A percentile compares a stretch with the other conserved stretches of the same genome.
Evolutionary conservation across 352 stramenopile genomes (phyloP).

Genomic region (Globisporangium paroecandrum): DNA sequence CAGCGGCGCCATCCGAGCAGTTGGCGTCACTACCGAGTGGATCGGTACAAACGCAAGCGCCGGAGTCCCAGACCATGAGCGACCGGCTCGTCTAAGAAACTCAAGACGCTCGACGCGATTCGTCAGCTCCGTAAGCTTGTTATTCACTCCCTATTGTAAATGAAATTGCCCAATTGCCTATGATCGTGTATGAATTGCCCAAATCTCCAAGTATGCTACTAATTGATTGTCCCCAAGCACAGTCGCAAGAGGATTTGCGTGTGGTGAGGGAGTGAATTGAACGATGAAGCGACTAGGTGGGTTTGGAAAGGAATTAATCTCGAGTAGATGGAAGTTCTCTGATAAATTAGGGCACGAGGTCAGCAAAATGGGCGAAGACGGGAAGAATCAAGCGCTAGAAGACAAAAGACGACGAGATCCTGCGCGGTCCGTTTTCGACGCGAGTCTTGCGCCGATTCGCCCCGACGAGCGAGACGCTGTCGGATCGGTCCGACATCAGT

Average conservation of each 20-base stretch:
- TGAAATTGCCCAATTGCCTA: not conserved
- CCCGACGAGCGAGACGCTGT: slow-evolving; percentile 17
- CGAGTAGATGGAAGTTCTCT: not conserved
- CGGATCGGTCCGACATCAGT: not conserved
- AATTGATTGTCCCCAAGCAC: not conserved
- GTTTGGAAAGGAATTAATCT: not conserved
- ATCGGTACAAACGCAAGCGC: not conserved
- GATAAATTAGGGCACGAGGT: not conserved
- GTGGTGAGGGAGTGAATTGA: not conserved
- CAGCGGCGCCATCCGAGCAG: not conserved
- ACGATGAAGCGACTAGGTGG: not conserved
- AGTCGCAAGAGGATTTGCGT: not conserved
- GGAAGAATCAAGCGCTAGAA: slow-evolving; percentile 20
- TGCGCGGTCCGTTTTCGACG: slow-evolving; percentile 20
- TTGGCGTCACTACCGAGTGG: not conserved
- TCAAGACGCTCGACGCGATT: not conserved
- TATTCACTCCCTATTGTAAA: not conserved
- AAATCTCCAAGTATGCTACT: not conserved
- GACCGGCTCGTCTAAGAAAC: slow-evolving; percentile 14
- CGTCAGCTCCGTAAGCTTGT: not conserved
- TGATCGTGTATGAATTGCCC: not conserved
- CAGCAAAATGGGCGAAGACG: not conserved
- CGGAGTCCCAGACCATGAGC: slow-evolving; percentile 15
- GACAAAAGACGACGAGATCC: slow-evolving; percentile 43
- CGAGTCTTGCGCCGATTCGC: slow-evolving; percentile 23